Conservation (phyloP, 2,329 filamentous ascomycete genomes). For the Penicillium crustosum region DNA sequence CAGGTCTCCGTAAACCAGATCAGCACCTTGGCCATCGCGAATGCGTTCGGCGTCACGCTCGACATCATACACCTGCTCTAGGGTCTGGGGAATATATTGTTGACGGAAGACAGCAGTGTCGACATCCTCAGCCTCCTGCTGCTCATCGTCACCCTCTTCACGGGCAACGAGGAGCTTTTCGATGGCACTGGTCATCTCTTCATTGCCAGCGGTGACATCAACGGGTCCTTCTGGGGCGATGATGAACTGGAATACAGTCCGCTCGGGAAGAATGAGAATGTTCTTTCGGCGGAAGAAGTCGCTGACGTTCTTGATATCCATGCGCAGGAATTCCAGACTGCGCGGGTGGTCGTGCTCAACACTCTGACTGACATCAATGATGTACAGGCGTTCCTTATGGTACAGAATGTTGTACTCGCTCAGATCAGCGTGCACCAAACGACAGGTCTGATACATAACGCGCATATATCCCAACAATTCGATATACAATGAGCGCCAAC, state of each 20-base stretch:
- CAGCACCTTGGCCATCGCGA: conserved; percentile 67
- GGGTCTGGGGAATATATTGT: conserved; percentile 92
- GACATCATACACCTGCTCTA: conserved; percentile 94
- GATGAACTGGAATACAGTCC: conserved; percentile 81
- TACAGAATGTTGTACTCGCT: conserved; percentile 98
- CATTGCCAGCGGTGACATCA: conserved; percentile 40
- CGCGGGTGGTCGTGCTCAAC: conserved; percentile 96
- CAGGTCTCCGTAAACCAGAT: conserved; percentile 82
- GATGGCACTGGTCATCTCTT: conserved; percentile 61
- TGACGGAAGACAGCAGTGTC: conserved; percentile 92
- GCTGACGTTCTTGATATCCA: conserved; percentile 96
- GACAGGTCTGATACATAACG: conserved; percentile 87
- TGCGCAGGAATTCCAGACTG: conserved; percentile 87
- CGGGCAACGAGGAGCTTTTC: conserved; percentile 66
- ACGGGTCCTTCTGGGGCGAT: conserved; percentile 57
- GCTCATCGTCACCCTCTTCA: conserved; percentile 51
- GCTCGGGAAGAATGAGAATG: conserved; percentile 77
- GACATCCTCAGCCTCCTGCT: conserved; percentile 57
- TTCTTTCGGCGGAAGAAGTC: conserved; percentile 89
- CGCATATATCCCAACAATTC: conserved; percentile 88
- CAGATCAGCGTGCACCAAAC: conserved; percentile 90
- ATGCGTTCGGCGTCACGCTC: conserved; percentile 84
- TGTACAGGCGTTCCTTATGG: conserved; percentile 75
- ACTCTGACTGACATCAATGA: conserved; percentile 97
- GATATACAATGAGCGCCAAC: conserved; percentile 77